Base-by-base conservation (phyloP, 2,329 filamentous ascomycete genomes). In the Colletotrichum caudatum region DNA sequence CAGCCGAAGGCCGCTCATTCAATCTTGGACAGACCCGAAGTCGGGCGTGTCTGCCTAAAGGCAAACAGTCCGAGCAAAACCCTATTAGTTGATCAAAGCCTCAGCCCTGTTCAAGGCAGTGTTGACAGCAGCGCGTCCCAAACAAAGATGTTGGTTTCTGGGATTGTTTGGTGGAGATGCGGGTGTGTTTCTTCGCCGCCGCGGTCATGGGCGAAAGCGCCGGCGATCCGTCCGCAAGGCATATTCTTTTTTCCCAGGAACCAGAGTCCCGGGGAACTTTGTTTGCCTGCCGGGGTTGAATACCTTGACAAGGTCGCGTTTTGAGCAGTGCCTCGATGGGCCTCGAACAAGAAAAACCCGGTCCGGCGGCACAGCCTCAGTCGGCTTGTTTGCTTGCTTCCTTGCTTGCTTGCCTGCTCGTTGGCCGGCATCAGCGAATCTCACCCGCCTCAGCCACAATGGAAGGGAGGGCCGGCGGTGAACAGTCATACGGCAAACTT, bases 21-120 rank as follows among this genome's bases (percentile, higher is more conserved):
- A 18, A 7, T 37, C 44, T 44, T 37, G 0, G 20, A 23, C 11
- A 37, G 37, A 26, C 50, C 59, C 41, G 29, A 61, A 39, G 1
- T 61, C 46, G n/a, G 44, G 20, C 7, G 33, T 9, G 33, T 61
- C 59, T 61, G 59, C 59, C 59, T 61, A 61, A 50, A 61, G 41
- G 14, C 59, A 48, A 61, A 61, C 20, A 8, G 2, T 11, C 18
- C 5, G 35, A 33, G 18, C 53, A n/a, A 56, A 56, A 56, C 33
- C 37, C 53, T 56, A n/a, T n/a, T n/a, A 56, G 18, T 37, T 9
- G 8, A 37, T 23, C 33, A 14, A 37, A 18, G 33, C 53, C 3
- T 14, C 20, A 20, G 53, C 33, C 53, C 53, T 12, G 6, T n/a
- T 1, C 33, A 39, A 35, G 44, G 44, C 59, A 26, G 59, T 23